These are phyloP conservation scores for Hansenula sp. DNA, from an alignment of 1,139 yeast genomes.

Conservation along the genomic window DNA sequence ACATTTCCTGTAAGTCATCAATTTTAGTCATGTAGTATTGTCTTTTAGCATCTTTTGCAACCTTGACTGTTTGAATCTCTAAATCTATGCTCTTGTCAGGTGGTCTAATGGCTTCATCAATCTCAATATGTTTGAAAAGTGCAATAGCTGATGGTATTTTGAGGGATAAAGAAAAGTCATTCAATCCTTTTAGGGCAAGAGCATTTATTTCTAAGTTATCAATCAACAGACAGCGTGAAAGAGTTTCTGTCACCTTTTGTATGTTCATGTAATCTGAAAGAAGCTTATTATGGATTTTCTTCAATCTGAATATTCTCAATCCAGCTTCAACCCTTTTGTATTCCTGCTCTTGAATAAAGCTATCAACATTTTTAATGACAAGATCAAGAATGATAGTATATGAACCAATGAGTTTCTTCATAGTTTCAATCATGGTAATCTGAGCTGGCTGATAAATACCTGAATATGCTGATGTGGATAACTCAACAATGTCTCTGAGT, in stretches of 20 bases:
- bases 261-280: slow-evolving; percentile 55
- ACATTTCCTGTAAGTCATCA: slow-evolving; percentile 37
- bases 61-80: slow-evolving; percentile 50
- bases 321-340: slow-evolving; percentile 65
- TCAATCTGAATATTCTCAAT: slow-evolving; percentile 49
- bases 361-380: slow-evolving; percentile 37
- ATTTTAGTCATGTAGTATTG: slow-evolving; percentile 37
- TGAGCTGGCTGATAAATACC: slow-evolving; percentile 73
- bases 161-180: slow-evolving; percentile 40
- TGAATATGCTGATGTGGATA: slow-evolving; percentile 69
- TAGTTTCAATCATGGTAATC: slow-evolving; percentile 59
- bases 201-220: slow-evolving; percentile 54
- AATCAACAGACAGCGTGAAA: slow-evolving; percentile 53
- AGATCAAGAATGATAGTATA: slow-evolving; percentile 46
- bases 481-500: slow-evolving; percentile 61
- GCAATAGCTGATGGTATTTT: slow-evolving; percentile 61
- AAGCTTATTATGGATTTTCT: slow-evolving; percentile 49
- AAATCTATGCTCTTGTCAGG: slow-evolving; percentile 53
- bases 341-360: slow-evolving; percentile 51
- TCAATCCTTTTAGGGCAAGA: slow-evolving; percentile 47
- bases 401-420: slow-evolving; percentile 72
- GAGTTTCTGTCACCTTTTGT: slow-evolving; percentile 39
- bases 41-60: slow-evolving; percentile 58
- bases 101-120: slow-evolving; percentile 53
- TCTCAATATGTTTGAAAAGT: slow-evolving; percentile 39